Evolutionary conservation across 208 protist species (phyloP).

Genomic region (Acanthamoeba culbertsoni): DNA sequence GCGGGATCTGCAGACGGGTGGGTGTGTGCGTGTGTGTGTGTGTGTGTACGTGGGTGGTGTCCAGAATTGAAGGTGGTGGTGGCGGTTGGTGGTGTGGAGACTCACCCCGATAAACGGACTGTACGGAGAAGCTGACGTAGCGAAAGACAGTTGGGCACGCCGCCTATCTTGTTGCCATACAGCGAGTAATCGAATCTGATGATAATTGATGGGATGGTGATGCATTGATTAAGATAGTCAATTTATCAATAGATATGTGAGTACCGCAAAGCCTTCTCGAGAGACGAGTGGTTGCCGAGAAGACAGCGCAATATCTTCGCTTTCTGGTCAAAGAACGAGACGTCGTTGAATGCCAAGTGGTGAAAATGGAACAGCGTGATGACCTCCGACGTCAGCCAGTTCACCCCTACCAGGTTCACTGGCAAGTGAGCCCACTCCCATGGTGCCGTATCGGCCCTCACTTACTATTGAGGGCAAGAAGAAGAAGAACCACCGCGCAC

Average conservation of each 20-base stretch:
- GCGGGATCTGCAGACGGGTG: neutral
- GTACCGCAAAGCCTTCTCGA: constrained; percentile 69
- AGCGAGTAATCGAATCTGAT: constrained; percentile 8
- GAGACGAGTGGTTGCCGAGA: neutral
- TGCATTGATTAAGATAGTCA: neutral
- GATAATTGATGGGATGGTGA: neutral
- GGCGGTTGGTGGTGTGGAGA: neutral
- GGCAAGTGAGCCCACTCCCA: neutral
- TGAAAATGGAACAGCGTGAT: constrained; percentile 90
- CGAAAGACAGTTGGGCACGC: constrained; percentile 74
- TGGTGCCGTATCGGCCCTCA: neutral
- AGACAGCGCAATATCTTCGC: constrained; percentile 19
- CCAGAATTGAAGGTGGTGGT: neutral
- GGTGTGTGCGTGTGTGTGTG: too few species aligned
- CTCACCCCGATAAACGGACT: constrained; percentile 15
- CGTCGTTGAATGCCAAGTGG: constrained; percentile 76
- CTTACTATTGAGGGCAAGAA: neutral
- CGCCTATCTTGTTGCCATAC: constrained; percentile 1
- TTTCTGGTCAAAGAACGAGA: constrained; percentile 21
- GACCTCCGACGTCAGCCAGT: constrained; percentile 87
- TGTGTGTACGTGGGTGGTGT: neutral
- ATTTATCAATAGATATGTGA: neutral
- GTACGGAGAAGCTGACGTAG: constrained; percentile 73
- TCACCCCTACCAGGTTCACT: neutral
- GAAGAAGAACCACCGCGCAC: neutral